Base-by-base conservation (phyloP, 1,139 yeast species). In the Yamadazyma spencermartinsiae region DNA sequence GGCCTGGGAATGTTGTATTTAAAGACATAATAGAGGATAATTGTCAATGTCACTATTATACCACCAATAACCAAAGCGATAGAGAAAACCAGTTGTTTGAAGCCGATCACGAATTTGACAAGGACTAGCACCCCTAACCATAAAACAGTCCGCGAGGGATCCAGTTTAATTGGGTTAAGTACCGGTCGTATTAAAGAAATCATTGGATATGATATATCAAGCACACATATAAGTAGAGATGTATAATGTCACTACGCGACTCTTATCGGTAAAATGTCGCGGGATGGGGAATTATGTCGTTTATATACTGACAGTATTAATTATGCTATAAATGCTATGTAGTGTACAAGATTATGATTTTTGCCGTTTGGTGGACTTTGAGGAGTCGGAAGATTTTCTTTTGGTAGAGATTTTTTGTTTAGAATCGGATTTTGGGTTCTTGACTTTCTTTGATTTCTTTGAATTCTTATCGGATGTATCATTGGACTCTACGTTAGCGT, bases 401-500 rank as follows among this genome's bases (percentile, higher is more conserved):
- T 23, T 23, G n/a, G n/a, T n/a, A n/a, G n/a, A n/a, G n/a, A n/a
- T n/a, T n/a, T n/a, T n/a, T n/a, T n/a, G n/a, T n/a, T n/a, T n/a
- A n/a, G n/a, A n/a, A n/a, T n/a, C n/a, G n/a, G n/a, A n/a, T 12
- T 23, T 23, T 12, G n/a, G 12, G 9, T 46, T 37, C 29, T 30
- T 21, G n/a, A 12, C 24, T 26, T 34, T 34, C 12, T 14, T 28
- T 10, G 26, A 11, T 23, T 23, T 11, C n/a, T 23, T 23, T 23
- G 26, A 23, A n/a, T n/a, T n/a, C 12, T 23, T 23, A 12, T 23
- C 26, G 8, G 9, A 10, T 9, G 20, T n/a, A 9, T 40, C 25
- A 42, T 43, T 40, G 38, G 45, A 33, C 37, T 42, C 21, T 38
- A 37, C 35, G 37, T 47, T 35, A 12, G 16, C 4, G 31, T 40